These are phyloP conservation scores for Citrullus amarus DNA, from an alignment of 306 rosid species.

Conservation along the genomic window DNA sequence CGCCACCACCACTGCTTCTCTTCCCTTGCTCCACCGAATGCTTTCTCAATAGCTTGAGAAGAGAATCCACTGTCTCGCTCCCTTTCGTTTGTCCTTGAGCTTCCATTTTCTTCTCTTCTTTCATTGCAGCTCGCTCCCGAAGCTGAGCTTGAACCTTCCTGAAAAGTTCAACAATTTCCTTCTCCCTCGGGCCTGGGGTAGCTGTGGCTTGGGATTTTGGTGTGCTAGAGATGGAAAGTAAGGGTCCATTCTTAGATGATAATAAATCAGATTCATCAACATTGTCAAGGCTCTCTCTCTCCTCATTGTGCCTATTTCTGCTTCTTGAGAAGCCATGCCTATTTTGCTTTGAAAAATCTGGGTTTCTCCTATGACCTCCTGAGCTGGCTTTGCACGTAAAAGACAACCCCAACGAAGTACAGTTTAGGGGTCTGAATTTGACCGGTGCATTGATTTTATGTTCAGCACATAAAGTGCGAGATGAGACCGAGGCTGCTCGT, in stretches of 20 bases:
- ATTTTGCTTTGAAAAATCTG: constrained; percentile 73
- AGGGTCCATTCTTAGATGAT: constrained; percentile 66
- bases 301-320: constrained; percentile 62
- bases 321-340: constrained; percentile 43
- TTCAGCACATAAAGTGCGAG: constrained; percentile 31
- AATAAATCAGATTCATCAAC: constrained; percentile 58
- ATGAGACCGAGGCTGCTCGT: constrained; percentile 33
- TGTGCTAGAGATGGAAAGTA: constrained; percentile 38
- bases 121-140: constrained; percentile 60
- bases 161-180: constrained; percentile 89
- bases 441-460: constrained; percentile 31
- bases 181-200: constrained; percentile 86
- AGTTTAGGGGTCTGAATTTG: constrained; percentile 30
- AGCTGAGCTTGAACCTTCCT: constrained; percentile 86
- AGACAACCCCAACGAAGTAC: constrained; percentile 29
- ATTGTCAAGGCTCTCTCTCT: constrained; percentile 49
- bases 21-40: constrained; percentile 74
- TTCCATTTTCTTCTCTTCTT: constrained; percentile 73
- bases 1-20: constrained; percentile 31
- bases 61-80: constrained; percentile 72
- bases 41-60: constrained; percentile 67
- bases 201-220: constrained; percentile 61
- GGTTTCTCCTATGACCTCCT: constrained; percentile 35
- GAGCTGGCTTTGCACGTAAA: constrained; percentile 48
- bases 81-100: constrained; percentile 50